Evolutionary conservation across 371 early-diverging fungal species (phyloP).

Genomic region (Rhizopus microsporus): DNA sequence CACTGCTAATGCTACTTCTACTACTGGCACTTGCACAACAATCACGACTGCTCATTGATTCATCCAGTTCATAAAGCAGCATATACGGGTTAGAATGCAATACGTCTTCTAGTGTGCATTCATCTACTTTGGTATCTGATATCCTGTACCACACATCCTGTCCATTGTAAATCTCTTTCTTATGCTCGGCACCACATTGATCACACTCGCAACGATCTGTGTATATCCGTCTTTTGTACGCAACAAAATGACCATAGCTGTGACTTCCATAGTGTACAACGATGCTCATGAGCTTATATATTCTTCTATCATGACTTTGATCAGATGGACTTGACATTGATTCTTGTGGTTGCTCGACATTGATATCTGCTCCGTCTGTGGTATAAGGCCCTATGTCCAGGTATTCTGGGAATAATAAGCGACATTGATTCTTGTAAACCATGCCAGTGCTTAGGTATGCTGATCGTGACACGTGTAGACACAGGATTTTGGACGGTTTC

Average conservation of each 20-base stretch:
- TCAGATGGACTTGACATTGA: background rate
- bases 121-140: constrained; percentile 84
- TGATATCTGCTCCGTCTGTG: constrained; percentile 62
- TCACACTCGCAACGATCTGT: constrained; percentile 36
- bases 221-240: constrained; percentile 70
- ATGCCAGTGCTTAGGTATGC: constrained; percentile 64
- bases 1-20: background rate
- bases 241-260: constrained; percentile 90
- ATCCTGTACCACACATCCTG: constrained; percentile 66
- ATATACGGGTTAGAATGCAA: constrained; percentile 82
- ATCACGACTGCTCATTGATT: constrained; percentile 6
- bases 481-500: constrained; percentile 58
- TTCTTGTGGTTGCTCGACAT: constrained; percentile 9
- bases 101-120: constrained; percentile 66
- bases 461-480: constrained; percentile 75
- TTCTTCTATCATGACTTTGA: too few species aligned
- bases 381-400: constrained; percentile 66
- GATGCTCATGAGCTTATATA: constrained; percentile 77
- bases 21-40: background rate
- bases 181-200: constrained; percentile 10
- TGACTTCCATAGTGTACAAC: constrained; percentile 91
- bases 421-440: constrained; percentile 66
- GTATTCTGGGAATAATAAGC: constrained; percentile 57
- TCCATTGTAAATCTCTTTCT: constrained; percentile 15
- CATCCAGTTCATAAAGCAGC: constrained; percentile 78